Base-by-base conservation (phyloP, 306 rosid species). In the Begonia fuchsioides region DNA sequence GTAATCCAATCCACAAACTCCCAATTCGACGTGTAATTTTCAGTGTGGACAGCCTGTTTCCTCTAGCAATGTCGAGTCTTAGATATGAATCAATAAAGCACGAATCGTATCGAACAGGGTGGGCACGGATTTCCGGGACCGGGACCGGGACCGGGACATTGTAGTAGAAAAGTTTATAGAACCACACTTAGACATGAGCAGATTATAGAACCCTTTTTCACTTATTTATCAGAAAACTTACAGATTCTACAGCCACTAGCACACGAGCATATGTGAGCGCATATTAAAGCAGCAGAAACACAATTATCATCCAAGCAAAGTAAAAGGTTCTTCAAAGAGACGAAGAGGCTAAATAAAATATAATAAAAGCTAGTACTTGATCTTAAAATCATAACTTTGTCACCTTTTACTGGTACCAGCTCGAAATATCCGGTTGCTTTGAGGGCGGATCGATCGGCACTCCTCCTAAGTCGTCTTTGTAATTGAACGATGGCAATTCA, bases 401-500 rank as follows among this genome's bases (percentile, higher is more conserved):
- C 13, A 45, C 45, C 45, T 44, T 56, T 56, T 14, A 56, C 44
- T 56, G 60, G 44, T 40, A 76, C 81, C 84, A 81, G 15, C 66
- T 10, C 14, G 90, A 41, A 45, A 74, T 58, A 43, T 80, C 84
- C 56, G 60, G 71, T 17, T 73, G 83, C 62, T 71, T 80, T 16
- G 72, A 47, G 45, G 68, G 57, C 4, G 67, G 18, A 9, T 74
- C 78, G 49, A 69, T 51, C 16, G 78, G 76, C 19, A 58, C 59
- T 18, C 67, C 82, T 8, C 63, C 74, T 9, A 72, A 41, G 17
- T 74, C 84, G 45, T 73, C 83, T 65, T 69, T 71, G 18, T 63
- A 69, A 60, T 76, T 79, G 38, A 76, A 76, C 11, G 78, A 45
- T 11, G 75, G 47, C 45, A 81, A 51, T 47, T 81, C 84, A 44